These are phyloP conservation scores for Pseudopediastrum boryanum DNA, from an alignment of 139 green algal species.

Conservation along the genomic window DNA sequence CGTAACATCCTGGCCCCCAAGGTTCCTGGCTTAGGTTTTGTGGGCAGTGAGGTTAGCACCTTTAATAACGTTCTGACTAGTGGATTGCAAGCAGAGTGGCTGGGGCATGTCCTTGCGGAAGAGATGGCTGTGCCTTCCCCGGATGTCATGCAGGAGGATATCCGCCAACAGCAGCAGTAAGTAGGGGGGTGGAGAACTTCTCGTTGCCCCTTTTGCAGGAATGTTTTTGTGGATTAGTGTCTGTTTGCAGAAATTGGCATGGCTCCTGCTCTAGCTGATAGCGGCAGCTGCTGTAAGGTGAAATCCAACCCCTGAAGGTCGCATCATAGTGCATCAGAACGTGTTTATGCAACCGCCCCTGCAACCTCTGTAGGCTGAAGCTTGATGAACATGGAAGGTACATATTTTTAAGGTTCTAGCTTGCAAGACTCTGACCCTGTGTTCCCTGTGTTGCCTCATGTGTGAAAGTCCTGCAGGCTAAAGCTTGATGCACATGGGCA, in stretches of 20 bases:
- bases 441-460: not conserved
- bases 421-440: not conserved
- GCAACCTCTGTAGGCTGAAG: not conserved
- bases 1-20: slow-evolving; percentile 33
- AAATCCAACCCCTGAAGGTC: not conserved
- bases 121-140: slow-evolving; percentile 4
- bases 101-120: slow-evolving; percentile 18
- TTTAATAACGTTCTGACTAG: slow-evolving; percentile 43
- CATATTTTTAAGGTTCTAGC: not conserved
- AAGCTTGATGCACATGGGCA: not conserved
- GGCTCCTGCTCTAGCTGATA: not conserved
- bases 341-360: slow-evolving; percentile 6
- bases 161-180: not conserved
- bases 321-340: not conserved
- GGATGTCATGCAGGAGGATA: slow-evolving; percentile 31
- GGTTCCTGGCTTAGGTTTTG: slow-evolving; percentile 43
- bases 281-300: not conserved
- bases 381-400: not conserved
- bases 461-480: slow-evolving; percentile 5
- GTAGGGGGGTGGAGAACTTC: not conserved
- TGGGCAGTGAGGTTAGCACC: slow-evolving; percentile 30
- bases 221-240: not conserved
- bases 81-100: slow-evolving; percentile 45
- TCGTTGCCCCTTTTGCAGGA: too few relatives aligned
- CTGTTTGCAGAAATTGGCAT: not conserved